Conservation (phyloP, 1,284 basidiomycete species). For the Caloboletus firmus region DNA sequence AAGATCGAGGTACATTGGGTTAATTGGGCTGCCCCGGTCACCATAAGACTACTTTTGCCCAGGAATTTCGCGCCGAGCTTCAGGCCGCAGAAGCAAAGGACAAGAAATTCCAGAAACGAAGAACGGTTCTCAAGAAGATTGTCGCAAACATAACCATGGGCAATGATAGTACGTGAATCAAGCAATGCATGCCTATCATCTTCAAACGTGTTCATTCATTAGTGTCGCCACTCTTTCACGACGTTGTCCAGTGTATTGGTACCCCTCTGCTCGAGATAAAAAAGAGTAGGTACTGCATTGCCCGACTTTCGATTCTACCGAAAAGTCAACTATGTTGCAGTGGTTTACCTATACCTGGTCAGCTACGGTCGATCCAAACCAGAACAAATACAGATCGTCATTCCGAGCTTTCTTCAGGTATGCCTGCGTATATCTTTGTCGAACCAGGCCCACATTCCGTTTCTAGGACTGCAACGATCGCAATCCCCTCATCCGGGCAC, state of each 20-base stretch:
- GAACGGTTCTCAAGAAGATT: conserved; percentile 92
- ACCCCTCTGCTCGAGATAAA: conserved; percentile 95
- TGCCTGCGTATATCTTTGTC: conserved; percentile 13
- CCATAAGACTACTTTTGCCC: conserved; percentile 17
- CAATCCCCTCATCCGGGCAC: conserved; percentile 88
- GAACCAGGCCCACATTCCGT: conserved; percentile 3
- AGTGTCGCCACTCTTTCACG: conserved; percentile 94
- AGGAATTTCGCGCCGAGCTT: conserved; percentile 87
- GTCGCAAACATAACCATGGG: conserved; percentile 97
- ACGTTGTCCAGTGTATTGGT: conserved; percentile 86
- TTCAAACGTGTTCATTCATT: conserved; percentile 18
- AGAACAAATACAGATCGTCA: conserved; percentile 85
- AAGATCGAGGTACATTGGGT: conserved; percentile 77
- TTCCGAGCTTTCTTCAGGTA: conserved; percentile 88
- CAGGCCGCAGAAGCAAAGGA: conserved; percentile 89
- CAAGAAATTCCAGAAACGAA: conserved; percentile 90
- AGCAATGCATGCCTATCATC: conserved; percentile 9
- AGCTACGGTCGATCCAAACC: conserved; percentile 90
- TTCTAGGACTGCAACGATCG: conserved; percentile 85
- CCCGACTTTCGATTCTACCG: background rate
- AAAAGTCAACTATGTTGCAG: conserved; percentile 42
- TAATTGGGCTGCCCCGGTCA: conserved; percentile 5
- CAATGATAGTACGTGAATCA: conserved; percentile 76
- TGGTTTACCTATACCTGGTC: conserved; percentile 91
- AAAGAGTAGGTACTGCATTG: conserved; percentile 72